Evolutionary conservation across 163 green algal species (phyloP).

Genomic region (Coccomyxa subellipsoidea): DNA sequence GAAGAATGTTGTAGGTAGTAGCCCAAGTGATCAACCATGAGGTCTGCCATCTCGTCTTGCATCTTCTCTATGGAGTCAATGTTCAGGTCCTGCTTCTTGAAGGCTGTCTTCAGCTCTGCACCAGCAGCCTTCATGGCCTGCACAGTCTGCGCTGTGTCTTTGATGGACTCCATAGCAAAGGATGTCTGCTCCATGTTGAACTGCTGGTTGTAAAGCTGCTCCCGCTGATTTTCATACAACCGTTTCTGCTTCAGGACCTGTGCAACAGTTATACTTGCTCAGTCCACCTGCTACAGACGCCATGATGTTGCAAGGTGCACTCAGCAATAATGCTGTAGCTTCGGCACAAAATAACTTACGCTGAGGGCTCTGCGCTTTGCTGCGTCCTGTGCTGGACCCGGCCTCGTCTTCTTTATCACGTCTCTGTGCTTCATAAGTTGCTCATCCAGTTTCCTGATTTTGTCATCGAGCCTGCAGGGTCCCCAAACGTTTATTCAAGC

Average conservation of each 20-base stretch:
- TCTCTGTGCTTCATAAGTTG: slow-evolving; percentile 86
- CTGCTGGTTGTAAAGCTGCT: slow-evolving; percentile 94
- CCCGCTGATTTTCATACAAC: slow-evolving; percentile 90
- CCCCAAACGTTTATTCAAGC: no score
- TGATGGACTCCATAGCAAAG: slow-evolving; percentile 81
- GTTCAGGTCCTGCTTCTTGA: slow-evolving; percentile 86
- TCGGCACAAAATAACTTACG: neutral
- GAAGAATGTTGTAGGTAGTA: no score
- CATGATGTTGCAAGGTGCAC: no score
- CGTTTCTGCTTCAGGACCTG: slow-evolving; percentile 93
- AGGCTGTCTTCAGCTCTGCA: slow-evolving; percentile 79
- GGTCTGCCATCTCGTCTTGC: slow-evolving; percentile 90
- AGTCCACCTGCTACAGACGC: no score
- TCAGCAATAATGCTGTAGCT: no score
- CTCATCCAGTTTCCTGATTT: slow-evolving; percentile 89
- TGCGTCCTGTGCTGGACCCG: slow-evolving; percentile 81
- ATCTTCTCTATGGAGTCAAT: slow-evolving; percentile 91
- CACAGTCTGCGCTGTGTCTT: slow-evolving; percentile 60
- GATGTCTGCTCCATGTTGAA: slow-evolving; percentile 94
- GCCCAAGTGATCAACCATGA: neutral
- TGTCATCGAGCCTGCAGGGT: slow-evolving; percentile 81
- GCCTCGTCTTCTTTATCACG: slow-evolving; percentile 76
- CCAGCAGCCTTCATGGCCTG: slow-evolving; percentile 78
- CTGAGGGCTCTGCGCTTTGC: slow-evolving; percentile 73
- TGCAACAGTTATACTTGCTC: neutral